Percentiles rank a stretch among this genome's conserved stretches.
phyloP scores from a whole-genome alignment of 2,329 filamentous ascomycete genomes.

The Fusarium brachygibbosum region DNA sequence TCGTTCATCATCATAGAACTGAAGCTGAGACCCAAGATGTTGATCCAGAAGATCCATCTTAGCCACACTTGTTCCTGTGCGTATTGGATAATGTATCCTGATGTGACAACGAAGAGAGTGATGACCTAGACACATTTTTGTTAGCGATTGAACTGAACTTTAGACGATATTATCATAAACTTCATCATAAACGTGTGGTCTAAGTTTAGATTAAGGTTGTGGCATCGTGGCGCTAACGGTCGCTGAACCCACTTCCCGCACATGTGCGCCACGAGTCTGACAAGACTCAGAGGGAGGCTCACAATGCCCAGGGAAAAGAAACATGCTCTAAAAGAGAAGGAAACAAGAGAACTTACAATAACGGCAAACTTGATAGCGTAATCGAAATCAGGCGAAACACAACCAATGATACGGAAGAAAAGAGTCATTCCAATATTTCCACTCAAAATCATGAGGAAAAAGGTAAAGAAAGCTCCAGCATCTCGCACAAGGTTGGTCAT shows the following conservation, averaged over 20 bases:
- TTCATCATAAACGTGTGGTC: background rate
- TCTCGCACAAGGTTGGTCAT: slow-evolving; percentile 78
- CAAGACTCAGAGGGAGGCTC: no score
- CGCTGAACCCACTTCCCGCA: background rate
- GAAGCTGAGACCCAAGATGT: slow-evolving; percentile 81
- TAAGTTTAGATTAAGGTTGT: background rate
- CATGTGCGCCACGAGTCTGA: background rate
- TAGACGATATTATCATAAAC: background rate
- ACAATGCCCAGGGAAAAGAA: no score
- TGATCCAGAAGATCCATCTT: slow-evolving; percentile 84
- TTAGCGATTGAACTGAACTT: background rate
- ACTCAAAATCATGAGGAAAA: slow-evolving; percentile 77
- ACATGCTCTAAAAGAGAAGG: no score
- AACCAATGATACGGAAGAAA: slow-evolving; percentile 82
- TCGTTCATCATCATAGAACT: slow-evolving; percentile 88
- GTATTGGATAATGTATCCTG: slow-evolving; percentile 87
- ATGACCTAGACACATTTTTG: slow-evolving; percentile 58
- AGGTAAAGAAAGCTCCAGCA: slow-evolving; percentile 83
- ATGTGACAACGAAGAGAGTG: slow-evolving; percentile 84
- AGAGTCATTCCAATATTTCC: slow-evolving; percentile 81
- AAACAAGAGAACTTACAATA: slow-evolving; percentile 60
- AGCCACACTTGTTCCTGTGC: slow-evolving; percentile 80
- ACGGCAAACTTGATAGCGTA: slow-evolving; percentile 87
- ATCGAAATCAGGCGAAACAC: slow-evolving; percentile 83
- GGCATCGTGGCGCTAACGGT: background rate